Base-by-base conservation (phyloP, 441 rosid species). In the Syzygium syzygioides region DNA sequence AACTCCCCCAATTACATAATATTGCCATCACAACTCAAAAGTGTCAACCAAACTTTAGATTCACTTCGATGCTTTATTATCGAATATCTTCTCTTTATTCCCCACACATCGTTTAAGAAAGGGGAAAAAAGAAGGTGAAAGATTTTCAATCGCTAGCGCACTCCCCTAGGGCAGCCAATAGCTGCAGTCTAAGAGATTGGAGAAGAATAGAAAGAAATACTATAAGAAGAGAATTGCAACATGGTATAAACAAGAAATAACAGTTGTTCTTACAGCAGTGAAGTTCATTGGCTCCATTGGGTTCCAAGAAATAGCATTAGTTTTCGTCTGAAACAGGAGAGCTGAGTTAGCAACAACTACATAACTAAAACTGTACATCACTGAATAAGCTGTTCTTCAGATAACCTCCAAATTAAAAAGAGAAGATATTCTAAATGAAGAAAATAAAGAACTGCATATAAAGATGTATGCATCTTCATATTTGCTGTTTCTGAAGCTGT, bases 221-320 rank as follows among this genome's bases (percentile, higher is more conserved):
- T 41, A 41, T 41, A 15, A 76, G 83, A 76, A 41, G 7, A 55
- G 25, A 28, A 83, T 53, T 15, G 57, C 34, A 85, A 57, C 4
- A 20, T 2, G 55, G 5, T 14, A 83, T 7, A 64, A 79, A 87
- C 85, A 80, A 48, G 45, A 86, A 50, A 86, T 55, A 62, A 85
- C 87, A 14, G 53, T 80, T 87, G 66, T 87, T 84, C 99, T 95
- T 95, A 98, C 99, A 90, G 96, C 98, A 52, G 99, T 96, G 90
- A 98, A 91, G 93, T 98, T 98, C 99, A 97, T 94, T 25, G 99
- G 99, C 95, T 98, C 99, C 99, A 94, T 96, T 19, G 99, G 99
- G 88, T 98, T 98, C 99, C 99, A 98, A 86, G 98, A 93, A 86
- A 98, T 95, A 87, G 99, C 95, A 92, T 98, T 98, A 55, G 95